Percentiles rank a stretch among this genome's conserved stretches.
Conservation (phyloP, 768 basidiomycete genomes). For the Hygrophorus russula region DNA sequence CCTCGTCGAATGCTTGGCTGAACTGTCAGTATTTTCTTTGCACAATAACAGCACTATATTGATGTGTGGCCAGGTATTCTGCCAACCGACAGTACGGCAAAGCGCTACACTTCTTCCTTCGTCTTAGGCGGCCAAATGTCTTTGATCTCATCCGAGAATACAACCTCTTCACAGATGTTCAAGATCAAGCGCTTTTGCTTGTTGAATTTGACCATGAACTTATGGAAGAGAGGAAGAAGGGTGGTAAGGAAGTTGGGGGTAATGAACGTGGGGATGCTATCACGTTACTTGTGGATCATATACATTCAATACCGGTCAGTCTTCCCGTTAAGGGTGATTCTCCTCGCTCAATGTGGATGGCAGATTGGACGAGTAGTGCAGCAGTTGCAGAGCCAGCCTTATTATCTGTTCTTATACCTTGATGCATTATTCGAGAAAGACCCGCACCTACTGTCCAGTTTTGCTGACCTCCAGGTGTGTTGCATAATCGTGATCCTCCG, state of each 20-base stretch:
- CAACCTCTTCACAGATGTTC: conserved; percentile 90
- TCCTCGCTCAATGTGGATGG: background rate
- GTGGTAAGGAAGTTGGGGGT: conserved; percentile 26
- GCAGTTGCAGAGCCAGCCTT: conserved; percentile 65
- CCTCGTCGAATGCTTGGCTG: conserved; percentile 92
- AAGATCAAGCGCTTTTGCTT: conserved; percentile 84
- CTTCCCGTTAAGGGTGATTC: background rate
- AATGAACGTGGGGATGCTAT: conserved; percentile 64
- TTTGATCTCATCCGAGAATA: conserved; percentile 91
- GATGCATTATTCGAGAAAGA: conserved; percentile 87
- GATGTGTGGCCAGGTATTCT: conserved; percentile 45
- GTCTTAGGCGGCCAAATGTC: conserved; percentile 78
- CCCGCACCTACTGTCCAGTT: conserved; percentile 64
- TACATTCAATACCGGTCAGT: conserved; percentile 89
- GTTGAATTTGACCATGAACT: conserved; percentile 93
- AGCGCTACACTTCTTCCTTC: conserved; percentile 83
- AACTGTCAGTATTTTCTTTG: conserved; percentile 45
- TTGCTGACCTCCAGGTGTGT: conserved; percentile 76
- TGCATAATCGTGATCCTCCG: background rate
- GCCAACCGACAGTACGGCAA: conserved; percentile 89
- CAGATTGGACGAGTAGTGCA: conserved; percentile 83
- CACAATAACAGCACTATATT: background rate
- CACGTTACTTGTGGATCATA: conserved; percentile 80
- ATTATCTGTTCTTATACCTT: conserved; percentile 87
- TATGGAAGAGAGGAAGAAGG: conserved; percentile 42